These are phyloP conservation scores for Basipetospora chlamydospora DNA, from an alignment of 2,329 filamentous ascomycete species.

Conservation along the genomic window DNA sequence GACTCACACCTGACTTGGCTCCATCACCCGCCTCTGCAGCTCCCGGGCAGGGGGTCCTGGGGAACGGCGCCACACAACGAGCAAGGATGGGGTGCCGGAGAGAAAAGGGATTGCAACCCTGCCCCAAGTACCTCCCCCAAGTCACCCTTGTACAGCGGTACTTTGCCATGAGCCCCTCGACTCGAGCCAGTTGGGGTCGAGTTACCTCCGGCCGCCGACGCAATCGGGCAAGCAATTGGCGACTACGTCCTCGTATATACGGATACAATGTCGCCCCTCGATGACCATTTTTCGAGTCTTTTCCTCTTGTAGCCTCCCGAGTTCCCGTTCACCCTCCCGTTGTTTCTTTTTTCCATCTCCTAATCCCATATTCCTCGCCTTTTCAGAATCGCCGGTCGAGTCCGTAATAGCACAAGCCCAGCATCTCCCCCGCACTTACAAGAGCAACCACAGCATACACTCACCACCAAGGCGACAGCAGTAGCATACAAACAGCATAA, in stretches of 20 bases:
- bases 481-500: too few relatives aligned
- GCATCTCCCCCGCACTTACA: background rate
- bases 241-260: background rate
- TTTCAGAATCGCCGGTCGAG: constrained; percentile 4
- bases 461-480: too few relatives aligned
- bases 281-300: background rate
- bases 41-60: constrained; percentile 1
- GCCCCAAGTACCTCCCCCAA: constrained; percentile 1
- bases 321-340: background rate
- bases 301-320: background rate
- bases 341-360: background rate
- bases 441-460: too few relatives aligned
- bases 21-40: constrained; percentile 3
- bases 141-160: constrained; percentile 4
- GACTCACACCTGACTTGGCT: constrained; percentile 1
- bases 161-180: background rate
- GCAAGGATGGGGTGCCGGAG: background rate
- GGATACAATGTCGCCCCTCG: constrained; percentile 6
- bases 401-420: background rate
- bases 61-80: constrained; percentile 3
- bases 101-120: background rate
- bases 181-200: constrained; percentile 1
- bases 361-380: background rate
- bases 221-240: background rate
- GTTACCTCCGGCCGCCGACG: background rate